These are phyloP conservation scores for Zasmidium citrigriseum DNA, from an alignment of 2,329 filamentous ascomycete genomes.

Conservation along the genomic window DNA sequence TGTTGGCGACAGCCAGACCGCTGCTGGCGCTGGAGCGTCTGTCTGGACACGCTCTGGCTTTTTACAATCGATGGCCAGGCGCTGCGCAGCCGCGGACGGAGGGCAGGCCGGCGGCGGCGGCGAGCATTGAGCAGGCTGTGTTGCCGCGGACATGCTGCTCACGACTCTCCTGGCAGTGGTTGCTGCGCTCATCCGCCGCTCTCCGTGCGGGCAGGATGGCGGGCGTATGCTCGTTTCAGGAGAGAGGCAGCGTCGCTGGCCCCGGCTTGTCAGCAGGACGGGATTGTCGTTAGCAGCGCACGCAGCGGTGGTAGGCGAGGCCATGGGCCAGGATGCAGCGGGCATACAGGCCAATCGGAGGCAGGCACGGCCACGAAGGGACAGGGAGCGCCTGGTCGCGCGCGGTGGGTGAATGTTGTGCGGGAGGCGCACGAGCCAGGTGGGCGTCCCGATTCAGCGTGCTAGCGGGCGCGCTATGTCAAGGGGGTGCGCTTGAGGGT, in stretches of 20 bases:
- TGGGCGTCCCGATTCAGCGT: background rate
- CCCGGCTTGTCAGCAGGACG: background rate
- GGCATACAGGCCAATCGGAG: background rate
- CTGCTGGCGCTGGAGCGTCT: too few species aligned
- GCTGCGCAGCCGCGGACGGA: too few species aligned
- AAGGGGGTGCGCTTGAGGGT: background rate
- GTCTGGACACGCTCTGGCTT: too few species aligned
- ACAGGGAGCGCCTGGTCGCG: too few species aligned
- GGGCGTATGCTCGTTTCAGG: background rate
- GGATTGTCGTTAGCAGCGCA: background rate
- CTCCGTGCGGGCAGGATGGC: background rate
- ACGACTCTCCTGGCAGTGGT: background rate
- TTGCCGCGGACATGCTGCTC: too few species aligned
- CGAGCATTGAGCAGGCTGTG: too few species aligned
- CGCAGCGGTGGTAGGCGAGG: background rate
- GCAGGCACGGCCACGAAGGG: too few species aligned
- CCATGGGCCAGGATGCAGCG: background rate
- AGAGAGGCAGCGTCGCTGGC: background rate
- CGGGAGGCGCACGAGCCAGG: background rate
- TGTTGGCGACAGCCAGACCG: background rate
- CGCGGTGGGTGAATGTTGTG: background rate
- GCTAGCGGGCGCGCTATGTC: background rate
- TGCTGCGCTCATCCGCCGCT: background rate
- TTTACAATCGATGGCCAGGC: too few species aligned
- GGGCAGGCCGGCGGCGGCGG: too few species aligned